phyloP scores from a whole-genome alignment of 306 rosid species.

The Biancaea sappan region DNA sequence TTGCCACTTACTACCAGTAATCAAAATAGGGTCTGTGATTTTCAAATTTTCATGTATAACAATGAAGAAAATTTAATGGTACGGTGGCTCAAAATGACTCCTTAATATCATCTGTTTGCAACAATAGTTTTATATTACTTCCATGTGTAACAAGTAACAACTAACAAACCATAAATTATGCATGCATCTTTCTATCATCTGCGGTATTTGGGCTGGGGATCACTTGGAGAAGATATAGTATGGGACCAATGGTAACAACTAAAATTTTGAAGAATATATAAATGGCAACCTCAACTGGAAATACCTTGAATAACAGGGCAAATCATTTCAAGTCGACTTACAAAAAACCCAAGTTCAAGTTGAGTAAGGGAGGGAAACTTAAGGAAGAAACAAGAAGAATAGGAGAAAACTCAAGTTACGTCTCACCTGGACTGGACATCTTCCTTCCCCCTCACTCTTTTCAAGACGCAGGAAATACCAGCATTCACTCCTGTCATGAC shows the following conservation, averaged over 20 bases:
- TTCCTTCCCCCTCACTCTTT: conserved; percentile 92
- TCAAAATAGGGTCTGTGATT: not conserved
- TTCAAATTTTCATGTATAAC: not conserved
- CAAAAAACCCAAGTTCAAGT: not conserved
- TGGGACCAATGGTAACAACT: not conserved
- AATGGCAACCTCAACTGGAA: not conserved
- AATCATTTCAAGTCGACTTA: not conserved
- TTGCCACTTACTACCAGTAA: conserved; percentile 8
- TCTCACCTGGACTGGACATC: conserved; percentile 88
- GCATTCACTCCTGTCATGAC: conserved; percentile 99
- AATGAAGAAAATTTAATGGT: not conserved
- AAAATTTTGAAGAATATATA: not conserved
- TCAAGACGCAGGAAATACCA: conserved; percentile 88
- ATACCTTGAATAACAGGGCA: not conserved
- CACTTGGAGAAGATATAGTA: not conserved
- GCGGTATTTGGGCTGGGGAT: not conserved
- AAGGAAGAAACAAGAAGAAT: not conserved
- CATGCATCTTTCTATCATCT: not conserved
- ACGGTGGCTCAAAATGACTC: no score
- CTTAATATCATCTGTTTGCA: not conserved
- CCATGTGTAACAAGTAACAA: not conserved
- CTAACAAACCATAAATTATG: not conserved
- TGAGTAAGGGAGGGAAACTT: not conserved
- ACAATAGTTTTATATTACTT: not conserved
- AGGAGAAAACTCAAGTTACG: not conserved